Base-by-base conservation (phyloP, 495 filamentous ascomycete species). In the Hypomontagnella monticulosa region DNA sequence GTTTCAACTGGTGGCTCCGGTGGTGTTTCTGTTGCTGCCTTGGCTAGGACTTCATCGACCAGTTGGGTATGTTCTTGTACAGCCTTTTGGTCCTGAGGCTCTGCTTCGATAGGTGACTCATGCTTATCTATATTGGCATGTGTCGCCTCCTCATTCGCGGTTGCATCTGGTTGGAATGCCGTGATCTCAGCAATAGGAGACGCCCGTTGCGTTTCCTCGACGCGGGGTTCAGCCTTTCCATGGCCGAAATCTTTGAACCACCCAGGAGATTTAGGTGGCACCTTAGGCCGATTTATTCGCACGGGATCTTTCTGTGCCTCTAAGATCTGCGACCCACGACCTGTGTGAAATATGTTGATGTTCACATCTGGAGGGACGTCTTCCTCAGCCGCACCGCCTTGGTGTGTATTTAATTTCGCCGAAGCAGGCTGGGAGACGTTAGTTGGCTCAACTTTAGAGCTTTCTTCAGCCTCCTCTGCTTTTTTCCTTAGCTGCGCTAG, bases 331-430 rank as follows among this genome's bases (percentile, higher is more conserved):
- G 76, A 76, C 7, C 71, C 77, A 27, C 59, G 69, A 36, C 41
- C 67, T 14, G 77, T 80, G 30, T 67, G 75, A 38, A 81, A 81
- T 27, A 81, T 40, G 46, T 77, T 75, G 40, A 78, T 32, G 51
- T 80, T 61, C 19, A 79, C 62, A 23, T 66, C 67, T 50, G 70
- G 46, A 38, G 70, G 65, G 18, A 65, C 19, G 11, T 70, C 71
- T 43, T 61, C 46, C 30, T 49, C 51, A 57, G 62, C 57, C 43
- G 42, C 32, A 40, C 58, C 38, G 58, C 47, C 71, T 69, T 73
- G 41, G 60, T 52, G 30, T 49, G 53, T 49, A 66, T 41, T 52
- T 36, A 33, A 56, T 36, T 56, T 60, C 16, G 43, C 40, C 18
- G 38, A 56, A 51, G 20, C n/a, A 51, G 38, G 38, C 32, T 49